Evolutionary conservation across 75 land plant genomes (phyloP).

Genomic region (Pseudotsuga menziesii): DNA sequence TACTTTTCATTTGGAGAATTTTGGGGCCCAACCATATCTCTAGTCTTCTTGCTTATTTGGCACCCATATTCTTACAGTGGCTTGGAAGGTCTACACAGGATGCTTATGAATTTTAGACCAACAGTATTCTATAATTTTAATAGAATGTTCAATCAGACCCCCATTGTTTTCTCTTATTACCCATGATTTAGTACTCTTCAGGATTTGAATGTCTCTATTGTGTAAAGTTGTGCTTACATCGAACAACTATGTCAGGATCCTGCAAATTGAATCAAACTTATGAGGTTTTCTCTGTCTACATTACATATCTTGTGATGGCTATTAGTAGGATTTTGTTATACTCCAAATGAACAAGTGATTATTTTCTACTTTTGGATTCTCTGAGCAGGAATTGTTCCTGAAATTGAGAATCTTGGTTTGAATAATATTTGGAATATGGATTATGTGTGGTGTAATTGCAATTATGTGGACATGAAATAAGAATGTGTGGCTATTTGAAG

Average conservation of each 20-base stretch:
- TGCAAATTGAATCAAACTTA: too few relatives aligned
- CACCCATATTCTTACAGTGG: too few relatives aligned
- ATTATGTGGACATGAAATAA: too few relatives aligned
- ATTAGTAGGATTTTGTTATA: not conserved
- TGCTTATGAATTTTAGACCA: slow-evolving; percentile 22
- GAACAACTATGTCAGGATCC: not conserved
- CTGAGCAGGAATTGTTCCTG: not conserved
- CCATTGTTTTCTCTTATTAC: not conserved
- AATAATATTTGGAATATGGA: not conserved
- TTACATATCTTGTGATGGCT: not conserved
- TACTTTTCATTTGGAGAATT: too few relatives aligned
- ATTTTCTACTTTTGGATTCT: not conserved
- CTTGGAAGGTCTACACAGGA: not conserved
- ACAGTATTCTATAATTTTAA: not conserved
- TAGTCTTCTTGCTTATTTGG: not conserved
- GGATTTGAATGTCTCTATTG: not conserved
- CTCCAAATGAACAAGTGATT: not conserved
- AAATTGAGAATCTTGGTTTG: not conserved
- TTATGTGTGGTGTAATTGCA: not conserved
- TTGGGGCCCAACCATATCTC: not conserved
- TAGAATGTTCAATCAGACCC: not conserved
- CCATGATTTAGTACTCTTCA: not conserved
- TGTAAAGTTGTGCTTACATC: not conserved
- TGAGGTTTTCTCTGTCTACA: not conserved
- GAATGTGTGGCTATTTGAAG: too few relatives aligned